phyloP scores from a whole-genome alignment of 768 basidiomycete genomes.

The Tulasnella sp. region DNA sequence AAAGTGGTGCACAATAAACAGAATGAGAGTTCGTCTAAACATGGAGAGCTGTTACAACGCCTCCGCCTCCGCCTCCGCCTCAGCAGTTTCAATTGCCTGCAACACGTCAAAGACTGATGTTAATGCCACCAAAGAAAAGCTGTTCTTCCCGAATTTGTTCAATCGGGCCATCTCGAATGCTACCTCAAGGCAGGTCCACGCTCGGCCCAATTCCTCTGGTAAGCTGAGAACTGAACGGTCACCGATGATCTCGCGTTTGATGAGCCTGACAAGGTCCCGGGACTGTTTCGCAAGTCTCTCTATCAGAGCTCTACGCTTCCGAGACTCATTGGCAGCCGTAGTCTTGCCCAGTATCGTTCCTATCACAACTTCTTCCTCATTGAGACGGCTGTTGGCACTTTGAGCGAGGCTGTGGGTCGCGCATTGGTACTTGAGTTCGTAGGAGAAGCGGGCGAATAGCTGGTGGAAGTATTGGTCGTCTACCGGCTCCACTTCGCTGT shows the following conservation, averaged over 20 bases:
- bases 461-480: background rate
- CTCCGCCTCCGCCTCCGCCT: background rate
- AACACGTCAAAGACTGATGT: background rate
- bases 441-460: constrained; percentile 47
- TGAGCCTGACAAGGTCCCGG: background rate
- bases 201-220: background rate
- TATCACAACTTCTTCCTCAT: constrained; percentile 66
- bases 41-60: background rate
- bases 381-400: constrained; percentile 45
- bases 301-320: background rate
- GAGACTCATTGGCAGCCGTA: constrained; percentile 25
- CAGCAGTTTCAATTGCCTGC: background rate
- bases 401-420: constrained; percentile 58
- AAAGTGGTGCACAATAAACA: background rate
- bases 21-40: background rate
- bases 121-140: background rate
- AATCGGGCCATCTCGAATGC: background rate
- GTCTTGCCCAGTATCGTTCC: constrained; percentile 70
- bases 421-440: constrained; percentile 65
- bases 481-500: background rate
- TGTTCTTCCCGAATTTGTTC: background rate
- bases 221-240: background rate
- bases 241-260: background rate
- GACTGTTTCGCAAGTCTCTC: background rate
- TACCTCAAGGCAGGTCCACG: background rate